Conservation (phyloP, 257 asterid species). For the Avicennia marina region DNA sequence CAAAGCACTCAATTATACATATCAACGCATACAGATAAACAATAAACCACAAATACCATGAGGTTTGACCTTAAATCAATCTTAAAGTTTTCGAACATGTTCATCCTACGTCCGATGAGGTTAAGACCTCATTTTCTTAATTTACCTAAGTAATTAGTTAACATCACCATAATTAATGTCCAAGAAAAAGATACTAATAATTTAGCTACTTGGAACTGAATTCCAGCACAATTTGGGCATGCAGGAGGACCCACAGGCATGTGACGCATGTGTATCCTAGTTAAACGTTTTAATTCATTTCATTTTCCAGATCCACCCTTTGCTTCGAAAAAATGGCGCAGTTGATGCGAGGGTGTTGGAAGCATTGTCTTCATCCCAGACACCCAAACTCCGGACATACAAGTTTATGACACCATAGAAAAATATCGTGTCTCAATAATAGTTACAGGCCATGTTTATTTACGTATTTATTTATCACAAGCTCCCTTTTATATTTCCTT, state of each 20-base stretch:
- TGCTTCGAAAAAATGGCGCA: neutral
- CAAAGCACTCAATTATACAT: too few species aligned
- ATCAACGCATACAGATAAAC: too few species aligned
- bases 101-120: too few species aligned
- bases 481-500: neutral
- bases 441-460: conserved; percentile 4
- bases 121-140: too few species aligned
- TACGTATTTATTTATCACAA: neutral
- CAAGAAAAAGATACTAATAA: too few species aligned
- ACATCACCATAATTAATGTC: too few species aligned
- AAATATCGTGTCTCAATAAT: conserved; percentile 16
- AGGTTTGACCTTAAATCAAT: too few species aligned
- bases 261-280: conserved; percentile 51
- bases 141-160: too few species aligned
- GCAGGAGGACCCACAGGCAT: conserved; percentile 43
- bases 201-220: too few species aligned
- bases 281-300: conserved; percentile 7
- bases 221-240: conserved; percentile 23
- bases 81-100: too few species aligned
- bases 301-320: conserved; percentile 26
- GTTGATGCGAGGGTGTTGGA: conserved; percentile 14
- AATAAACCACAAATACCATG: too few species aligned
- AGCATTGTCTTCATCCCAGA: conserved; percentile 32
- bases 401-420: conserved; percentile 12
- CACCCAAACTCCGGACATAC: conserved; percentile 21